Base-by-base conservation (phyloP, 1,139 yeast species). In the Lodderomyces oxycetoniae region DNA sequence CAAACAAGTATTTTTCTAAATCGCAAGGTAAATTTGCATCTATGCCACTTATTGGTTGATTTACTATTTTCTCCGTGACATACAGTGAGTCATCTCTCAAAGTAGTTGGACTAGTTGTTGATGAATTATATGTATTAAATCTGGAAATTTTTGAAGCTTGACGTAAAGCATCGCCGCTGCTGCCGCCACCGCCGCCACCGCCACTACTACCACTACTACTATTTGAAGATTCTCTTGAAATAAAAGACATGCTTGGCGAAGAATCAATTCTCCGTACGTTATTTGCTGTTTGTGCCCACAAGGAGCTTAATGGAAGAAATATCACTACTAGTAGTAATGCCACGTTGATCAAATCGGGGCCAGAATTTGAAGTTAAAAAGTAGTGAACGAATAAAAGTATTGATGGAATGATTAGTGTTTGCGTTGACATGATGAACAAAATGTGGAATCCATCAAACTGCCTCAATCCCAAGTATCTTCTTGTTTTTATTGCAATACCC, bases 381-480 rank as follows among this genome's bases (percentile, higher is more conserved):
- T 76, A 77, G 34, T 75, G 71, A 24, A 77, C 47, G 28, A 83
- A 67, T n/a, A 75, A 68, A 34, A 91, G 50, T 4, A 82, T 57
- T 0, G 93, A 74, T 2, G 97, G 97, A 15, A 85, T 61, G 10
- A 87, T 55, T 69, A 88, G 71, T 0, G 95, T 79, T 54, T 91
- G 97, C n/a, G 77, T 62, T 1, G 84, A 64, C 88, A 85, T 83
- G 38, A 88, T 82, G 39, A 86, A 61, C 30, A 91, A 59, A 23
- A 88, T 77, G 54, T 87, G 95, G 53, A 85, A 74, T 23, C 84
- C 77, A 43, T 82, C 89, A 50, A 89, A 87, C 51, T 86, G 95
- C 46, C 71, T 77, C 38, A 87, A 61, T 0, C 98, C 98, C 37
- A 88, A 59, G 43, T 63, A 73, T 38, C 88, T 68, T 53, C 97